Evolutionary conservation across 345 rosid species (phyloP).

Genomic region (Xanthoceras sorbifolium): DNA sequence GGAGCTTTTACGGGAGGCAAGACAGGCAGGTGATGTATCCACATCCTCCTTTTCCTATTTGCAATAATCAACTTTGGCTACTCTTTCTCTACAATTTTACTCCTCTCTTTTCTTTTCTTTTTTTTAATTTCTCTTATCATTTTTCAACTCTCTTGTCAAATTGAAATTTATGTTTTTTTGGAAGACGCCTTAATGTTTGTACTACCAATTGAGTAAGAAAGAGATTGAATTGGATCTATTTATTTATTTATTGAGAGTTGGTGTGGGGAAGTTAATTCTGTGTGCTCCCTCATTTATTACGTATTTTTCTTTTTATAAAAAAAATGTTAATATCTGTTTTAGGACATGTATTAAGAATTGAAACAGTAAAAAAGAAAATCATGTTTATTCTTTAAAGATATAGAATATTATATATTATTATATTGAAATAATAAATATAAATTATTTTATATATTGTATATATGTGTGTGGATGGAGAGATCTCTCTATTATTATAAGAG

Average conservation of each 20-base stretch:
- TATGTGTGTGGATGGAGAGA: no score
- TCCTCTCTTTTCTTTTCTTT: constrained; percentile 16
- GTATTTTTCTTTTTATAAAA: no score
- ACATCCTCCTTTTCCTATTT: constrained; percentile 26
- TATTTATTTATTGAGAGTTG: background rate
- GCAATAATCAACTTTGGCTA: no score
- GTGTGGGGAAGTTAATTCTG: background rate
- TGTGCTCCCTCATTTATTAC: background rate
- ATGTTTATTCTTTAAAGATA: no score
- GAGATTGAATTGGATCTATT: background rate
- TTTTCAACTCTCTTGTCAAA: background rate
- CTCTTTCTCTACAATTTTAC: no score
- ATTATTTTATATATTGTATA: no score
- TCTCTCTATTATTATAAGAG: no score
- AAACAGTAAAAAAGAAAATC: no score
- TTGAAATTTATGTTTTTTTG: background rate
- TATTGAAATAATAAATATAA: no score
- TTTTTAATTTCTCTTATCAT: background rate
- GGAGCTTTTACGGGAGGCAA: constrained; percentile 54
- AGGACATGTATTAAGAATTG: no score
- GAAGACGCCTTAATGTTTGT: background rate
- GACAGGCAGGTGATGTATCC: constrained; percentile 34
- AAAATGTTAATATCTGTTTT: no score
- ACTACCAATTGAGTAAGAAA: background rate
- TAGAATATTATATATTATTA: no score